phyloP scores from a whole-genome alignment of 108 stramenopile species.

The Mediolabrus comicus region DNA sequence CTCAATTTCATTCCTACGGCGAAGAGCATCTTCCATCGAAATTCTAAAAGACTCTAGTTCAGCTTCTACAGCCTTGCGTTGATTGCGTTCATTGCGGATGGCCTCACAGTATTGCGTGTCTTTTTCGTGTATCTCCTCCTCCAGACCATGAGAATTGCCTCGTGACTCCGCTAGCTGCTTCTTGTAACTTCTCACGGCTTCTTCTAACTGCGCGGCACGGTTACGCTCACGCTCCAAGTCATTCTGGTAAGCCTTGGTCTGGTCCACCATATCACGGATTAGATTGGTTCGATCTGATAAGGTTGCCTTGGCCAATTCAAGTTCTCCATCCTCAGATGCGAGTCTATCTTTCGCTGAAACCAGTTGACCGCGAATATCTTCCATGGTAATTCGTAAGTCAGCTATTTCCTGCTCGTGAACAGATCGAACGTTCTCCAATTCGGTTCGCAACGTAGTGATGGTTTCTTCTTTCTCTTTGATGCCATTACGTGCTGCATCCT shows the following conservation, averaged over 20 bases:
- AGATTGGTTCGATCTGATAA: conserved; percentile 33
- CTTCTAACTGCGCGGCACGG: conserved; percentile 13
- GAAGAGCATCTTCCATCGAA: conserved; percentile 11
- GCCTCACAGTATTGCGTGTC: conserved; percentile 19
- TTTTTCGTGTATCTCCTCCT: conserved; percentile 21
- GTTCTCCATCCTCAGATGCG: conserved; percentile 12
- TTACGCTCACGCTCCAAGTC: conserved; percentile 16
- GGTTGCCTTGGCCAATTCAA: conserved; percentile 13
- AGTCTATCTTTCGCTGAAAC: conserved; percentile 12
- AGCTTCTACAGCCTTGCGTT: conserved; percentile 17
- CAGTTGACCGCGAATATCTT: conserved; percentile 17
- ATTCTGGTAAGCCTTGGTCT: conserved; percentile 15
- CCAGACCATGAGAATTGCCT: not conserved
- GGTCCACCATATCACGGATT: conserved; percentile 28
- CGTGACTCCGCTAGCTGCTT: conserved; percentile 8
- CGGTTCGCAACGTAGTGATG: conserved; percentile 7
- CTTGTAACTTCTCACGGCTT: conserved; percentile 9
- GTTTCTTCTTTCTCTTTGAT: conserved; percentile 15
- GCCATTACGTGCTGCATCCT: not conserved
- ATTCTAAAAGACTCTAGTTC: conserved; percentile 21
- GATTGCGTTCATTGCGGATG: conserved; percentile 24
- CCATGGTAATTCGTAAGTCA: not conserved
- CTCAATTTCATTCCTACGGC: conserved; percentile 17
- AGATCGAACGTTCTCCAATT: conserved; percentile 4
- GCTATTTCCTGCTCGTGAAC: conserved; percentile 11